Evolutionary conservation across 2,329 filamentous ascomycete genomes (phyloP).

Genomic region (Aureobasidium subglaciale): DNA sequence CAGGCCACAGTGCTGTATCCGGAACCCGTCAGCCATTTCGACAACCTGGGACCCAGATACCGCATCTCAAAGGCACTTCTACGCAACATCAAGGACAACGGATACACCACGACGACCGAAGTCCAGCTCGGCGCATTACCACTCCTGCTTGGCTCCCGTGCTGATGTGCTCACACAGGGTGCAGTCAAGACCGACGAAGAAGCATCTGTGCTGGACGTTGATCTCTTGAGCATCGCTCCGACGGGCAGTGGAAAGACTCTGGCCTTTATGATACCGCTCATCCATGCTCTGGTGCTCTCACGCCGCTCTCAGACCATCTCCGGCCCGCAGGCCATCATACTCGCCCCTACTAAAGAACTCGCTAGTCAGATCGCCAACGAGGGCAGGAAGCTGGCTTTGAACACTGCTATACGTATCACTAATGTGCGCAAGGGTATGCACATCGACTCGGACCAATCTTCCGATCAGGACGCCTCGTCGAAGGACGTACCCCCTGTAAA

Average conservation of each 20-base stretch:
- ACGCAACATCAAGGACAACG: conserved; percentile 75
- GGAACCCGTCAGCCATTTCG: conserved; percentile 71
- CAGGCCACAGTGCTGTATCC: conserved; percentile 62
- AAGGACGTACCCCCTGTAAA: conserved; percentile 25
- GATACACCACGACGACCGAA: conserved; percentile 82
- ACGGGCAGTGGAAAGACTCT: conserved; percentile 96
- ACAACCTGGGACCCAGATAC: conserved; percentile 63
- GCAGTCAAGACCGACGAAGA: conserved; percentile 27
- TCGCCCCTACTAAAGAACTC: conserved; percentile 46
- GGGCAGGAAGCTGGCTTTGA: conserved; percentile 69
- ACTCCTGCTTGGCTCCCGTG: conserved; percentile 51
- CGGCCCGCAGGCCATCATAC: conserved; percentile 34
- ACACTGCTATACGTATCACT: conserved; percentile 71
- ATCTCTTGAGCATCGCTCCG: conserved; percentile 83
- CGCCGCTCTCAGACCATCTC: conserved; percentile 16
- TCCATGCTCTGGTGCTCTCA: conserved; percentile 58
- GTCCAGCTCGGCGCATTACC: conserved; percentile 86
- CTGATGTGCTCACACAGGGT: conserved; percentile 27
- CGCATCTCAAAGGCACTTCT: conserved; percentile 66
- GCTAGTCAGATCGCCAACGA: conserved; percentile 54
- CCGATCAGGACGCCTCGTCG: conserved; percentile 36
- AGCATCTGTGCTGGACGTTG: conserved; percentile 37
- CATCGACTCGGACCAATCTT: conserved; percentile 34
- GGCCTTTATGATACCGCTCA: conserved; percentile 80
- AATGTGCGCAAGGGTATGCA: conserved; percentile 82